Evolutionary conservation across 768 basidiomycete genomes (phyloP), one percentile per base, ranked within the genome.

Genomic region (Serendipita vermifera): DNA sequence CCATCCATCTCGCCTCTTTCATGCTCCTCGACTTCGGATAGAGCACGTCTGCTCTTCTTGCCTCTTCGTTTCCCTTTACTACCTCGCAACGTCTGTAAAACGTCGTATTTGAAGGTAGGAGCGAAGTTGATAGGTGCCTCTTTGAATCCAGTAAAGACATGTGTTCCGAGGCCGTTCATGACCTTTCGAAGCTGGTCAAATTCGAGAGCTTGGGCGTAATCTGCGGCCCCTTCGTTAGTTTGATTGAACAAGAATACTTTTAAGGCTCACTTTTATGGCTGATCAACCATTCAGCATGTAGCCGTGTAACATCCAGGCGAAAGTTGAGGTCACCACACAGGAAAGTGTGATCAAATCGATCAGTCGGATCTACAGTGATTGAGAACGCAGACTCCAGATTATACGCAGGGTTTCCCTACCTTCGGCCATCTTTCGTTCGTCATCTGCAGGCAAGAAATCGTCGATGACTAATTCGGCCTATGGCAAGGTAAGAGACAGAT

Each of bases 281-380:
- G 58, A 93, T 81, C 3, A 97, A 72, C 91, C 92, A 96, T 68
- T 97, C 93, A 3, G 92, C 92, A 64, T 97, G 93, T 11, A 93
- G 69, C 15, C 93, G 78, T 4, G 91, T 85, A 40, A 96, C 80
- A 60, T 93, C 83, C 48, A 96, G 70, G 32, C 93, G 77, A 64
- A 96, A 96, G 67, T 94, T 97, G 46, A 92, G 77, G 66, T 96
- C 93, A 2, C 92, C 93, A 62, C 81, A 87, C 39, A 93, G 75
- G 66, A 94, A 96, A 0, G 85, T 80, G 59, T 83, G 83, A 65
- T 97, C 93, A 63, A 92, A 96, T 61, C 77, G 80, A 63, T 94
- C 90, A 0, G 87, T 89, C 41, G 90, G 69, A 64, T 94, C 90
- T 82, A 55, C 36, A 62, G 38, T n/a, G 38, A 33, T 29, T 58